phyloP scores from a whole-genome alignment of 2,329 filamentous ascomycete genomes.

The Aspergillus melleus region DNA sequence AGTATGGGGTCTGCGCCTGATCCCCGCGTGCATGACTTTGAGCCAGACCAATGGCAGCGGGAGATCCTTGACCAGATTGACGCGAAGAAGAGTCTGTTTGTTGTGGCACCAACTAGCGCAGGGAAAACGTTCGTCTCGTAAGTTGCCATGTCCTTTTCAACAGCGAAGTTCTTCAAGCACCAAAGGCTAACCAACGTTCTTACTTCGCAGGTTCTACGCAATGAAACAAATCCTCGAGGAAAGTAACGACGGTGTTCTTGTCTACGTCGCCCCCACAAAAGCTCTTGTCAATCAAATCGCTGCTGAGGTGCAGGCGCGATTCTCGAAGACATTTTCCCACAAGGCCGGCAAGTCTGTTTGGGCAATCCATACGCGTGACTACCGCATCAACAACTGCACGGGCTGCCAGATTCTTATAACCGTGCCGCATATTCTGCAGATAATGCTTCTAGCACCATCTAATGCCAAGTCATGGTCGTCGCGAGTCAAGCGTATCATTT shows the following conservation, averaged over 20 bases:
- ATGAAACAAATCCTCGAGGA: neutral
- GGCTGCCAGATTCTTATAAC: slow-evolving; percentile 66
- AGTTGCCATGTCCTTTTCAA: neutral
- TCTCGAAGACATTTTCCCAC: slow-evolving; percentile 51
- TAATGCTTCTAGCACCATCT: neutral
- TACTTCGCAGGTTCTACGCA: neutral
- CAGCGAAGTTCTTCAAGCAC: too few relatives aligned
- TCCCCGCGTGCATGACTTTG: slow-evolving; percentile 64
- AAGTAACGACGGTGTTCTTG: neutral
- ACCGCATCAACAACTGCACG: slow-evolving; percentile 70
- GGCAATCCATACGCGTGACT: slow-evolving; percentile 76
- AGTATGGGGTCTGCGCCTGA: slow-evolving; percentile 56
- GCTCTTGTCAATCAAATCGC: neutral
- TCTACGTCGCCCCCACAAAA: neutral
- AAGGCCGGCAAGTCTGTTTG: slow-evolving; percentile 68
- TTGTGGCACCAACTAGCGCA: neutral
- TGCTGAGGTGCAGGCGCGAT: neutral
- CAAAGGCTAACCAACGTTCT: too few relatives aligned
- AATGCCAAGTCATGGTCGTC: neutral
- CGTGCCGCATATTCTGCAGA: neutral
- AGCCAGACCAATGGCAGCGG: slow-evolving; percentile 75
- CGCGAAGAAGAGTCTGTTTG: slow-evolving; percentile 46
- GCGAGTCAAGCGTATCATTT: neutral
- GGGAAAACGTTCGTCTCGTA: neutral
- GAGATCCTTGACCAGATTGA: slow-evolving; percentile 73